These are phyloP conservation scores for Vitis cinerea DNA, from an alignment of 164 flowering plant genomes.

Conservation along the genomic window DNA sequence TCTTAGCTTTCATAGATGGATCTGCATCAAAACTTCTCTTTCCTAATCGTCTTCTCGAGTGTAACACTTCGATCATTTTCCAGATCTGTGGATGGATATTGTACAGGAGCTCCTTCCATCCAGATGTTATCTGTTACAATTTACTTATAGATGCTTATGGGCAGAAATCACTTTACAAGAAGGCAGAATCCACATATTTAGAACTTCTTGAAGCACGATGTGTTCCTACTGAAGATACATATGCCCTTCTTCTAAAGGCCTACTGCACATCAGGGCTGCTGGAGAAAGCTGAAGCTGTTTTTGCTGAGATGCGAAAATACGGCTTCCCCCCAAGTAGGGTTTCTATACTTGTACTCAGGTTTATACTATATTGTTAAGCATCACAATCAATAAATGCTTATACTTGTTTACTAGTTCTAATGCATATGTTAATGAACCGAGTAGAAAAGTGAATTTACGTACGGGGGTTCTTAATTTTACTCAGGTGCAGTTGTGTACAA, in stretches of 20 bases:
- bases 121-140: constrained; percentile 83
- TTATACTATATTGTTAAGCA: too few relatives aligned
- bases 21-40: background rate
- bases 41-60: background rate
- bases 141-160: constrained; percentile 86
- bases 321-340: constrained; percentile 63
- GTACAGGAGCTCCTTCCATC: constrained; percentile 65
- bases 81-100: constrained; percentile 87
- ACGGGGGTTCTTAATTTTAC: constrained; percentile 7
- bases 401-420: background rate
- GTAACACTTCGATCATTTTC: constrained; percentile 7
- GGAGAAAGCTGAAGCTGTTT: constrained; percentile 76
- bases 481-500: constrained; percentile 77
- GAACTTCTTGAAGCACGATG: constrained; percentile 62
- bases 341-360: background rate
- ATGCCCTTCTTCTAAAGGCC: constrained; percentile 75
- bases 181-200: constrained; percentile 65
- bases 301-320: constrained; percentile 62
- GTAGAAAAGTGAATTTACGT: constrained; percentile 5
- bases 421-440: background rate
- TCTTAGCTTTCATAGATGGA: background rate
- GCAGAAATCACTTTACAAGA: constrained; percentile 47
- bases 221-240: constrained; percentile 84
- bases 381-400: background rate
- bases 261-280: constrained; percentile 57